Evolutionary conservation across 192 early-diverging fungal species (phyloP).

Genomic region (Podila verticillata): DNA sequence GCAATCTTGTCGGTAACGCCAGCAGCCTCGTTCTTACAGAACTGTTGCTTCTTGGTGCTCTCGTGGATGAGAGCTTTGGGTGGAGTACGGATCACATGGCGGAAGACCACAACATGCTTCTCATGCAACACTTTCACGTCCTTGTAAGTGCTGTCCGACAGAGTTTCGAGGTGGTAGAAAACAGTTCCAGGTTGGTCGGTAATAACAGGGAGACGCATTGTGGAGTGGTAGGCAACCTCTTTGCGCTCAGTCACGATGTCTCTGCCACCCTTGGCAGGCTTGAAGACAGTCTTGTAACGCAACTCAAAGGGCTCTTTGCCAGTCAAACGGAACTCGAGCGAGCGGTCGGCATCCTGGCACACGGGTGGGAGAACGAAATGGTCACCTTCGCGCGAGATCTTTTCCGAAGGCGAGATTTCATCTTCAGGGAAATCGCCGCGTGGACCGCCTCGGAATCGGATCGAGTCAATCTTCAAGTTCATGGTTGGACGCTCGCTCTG

Average conservation of each 20-base stretch:
- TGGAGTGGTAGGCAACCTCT: slow-evolving; percentile 26
- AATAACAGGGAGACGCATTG: slow-evolving; percentile 39
- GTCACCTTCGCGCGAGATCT: slow-evolving; percentile 19
- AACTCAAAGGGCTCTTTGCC: slow-evolving; percentile 39
- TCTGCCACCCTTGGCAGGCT: slow-evolving; percentile 13
- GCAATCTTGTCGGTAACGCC: slow-evolving; percentile 35
- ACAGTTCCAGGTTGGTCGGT: slow-evolving; percentile 18
- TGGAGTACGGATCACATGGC: slow-evolving; percentile 24
- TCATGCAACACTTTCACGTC: slow-evolving; percentile 30
- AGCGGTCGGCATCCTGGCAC: slow-evolving; percentile 27
- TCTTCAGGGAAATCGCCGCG: slow-evolving; percentile 41
- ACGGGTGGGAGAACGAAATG: slow-evolving; percentile 22
- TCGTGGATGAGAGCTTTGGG: slow-evolving; percentile 18
- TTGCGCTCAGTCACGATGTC: neutral
- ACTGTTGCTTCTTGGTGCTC: slow-evolving; percentile 28
- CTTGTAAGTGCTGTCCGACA: slow-evolving; percentile 31
- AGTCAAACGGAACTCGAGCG: slow-evolving; percentile 35
- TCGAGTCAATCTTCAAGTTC: slow-evolving; percentile 48
- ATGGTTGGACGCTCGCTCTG: slow-evolving; percentile 38
- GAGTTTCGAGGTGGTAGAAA: slow-evolving; percentile 21
- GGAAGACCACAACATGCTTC: slow-evolving; percentile 22
- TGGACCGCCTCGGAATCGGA: slow-evolving; percentile 44
- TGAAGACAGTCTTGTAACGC: slow-evolving; percentile 14
- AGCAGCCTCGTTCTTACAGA: slow-evolving; percentile 36
- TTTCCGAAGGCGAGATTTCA: slow-evolving; percentile 41